Percentiles rank a stretch among this genome's conserved stretches.
Evolutionary conservation across 768 basidiomycete genomes (phyloP).

Genomic region (Ramaria rubella): DNA sequence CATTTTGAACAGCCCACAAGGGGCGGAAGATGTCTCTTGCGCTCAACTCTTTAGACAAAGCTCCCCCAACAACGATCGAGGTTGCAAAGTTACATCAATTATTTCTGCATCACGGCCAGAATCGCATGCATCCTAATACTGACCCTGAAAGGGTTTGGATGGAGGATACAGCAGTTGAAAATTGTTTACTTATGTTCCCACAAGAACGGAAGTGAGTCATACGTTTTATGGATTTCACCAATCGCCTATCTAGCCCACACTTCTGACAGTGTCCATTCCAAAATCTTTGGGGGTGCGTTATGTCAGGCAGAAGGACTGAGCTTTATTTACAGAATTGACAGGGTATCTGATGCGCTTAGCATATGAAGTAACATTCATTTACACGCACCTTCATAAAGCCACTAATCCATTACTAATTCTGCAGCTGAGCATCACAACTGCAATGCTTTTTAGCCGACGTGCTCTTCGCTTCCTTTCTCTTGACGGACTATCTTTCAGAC

Average conservation of each 20-base stretch:
- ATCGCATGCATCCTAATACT: slow-evolving; percentile 26
- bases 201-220: slow-evolving; percentile 70
- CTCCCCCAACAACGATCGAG: slow-evolving; percentile 69
- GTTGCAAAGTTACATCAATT: slow-evolving; percentile 62
- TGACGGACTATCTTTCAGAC: slow-evolving; percentile 71
- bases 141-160: slow-evolving; percentile 70
- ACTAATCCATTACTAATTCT: neutral
- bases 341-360: slow-evolving; percentile 59
- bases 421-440: slow-evolving; percentile 69
- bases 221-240: neutral
- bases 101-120: slow-evolving; percentile 54
- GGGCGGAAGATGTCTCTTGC: slow-evolving; percentile 46
- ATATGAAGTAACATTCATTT: slow-evolving; percentile 46
- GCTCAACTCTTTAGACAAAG: slow-evolving; percentile 55
- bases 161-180: slow-evolving; percentile 65
- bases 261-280: slow-evolving; percentile 59
- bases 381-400: neutral
- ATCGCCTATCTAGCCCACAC: slow-evolving; percentile 3
- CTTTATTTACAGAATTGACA: slow-evolving; percentile 14
- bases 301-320: neutral
- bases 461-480: slow-evolving; percentile 65
- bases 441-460: slow-evolving; percentile 60
- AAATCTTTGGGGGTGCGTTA: slow-evolving; percentile 63
- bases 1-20: slow-evolving; percentile 47
- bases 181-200: slow-evolving; percentile 74